Percentiles rank a stretch among this genome's conserved stretches.
These are phyloP conservation scores for Pholiota conissans DNA, from an alignment of 768 basidiomycete genomes.

Conservation along the genomic window DNA sequence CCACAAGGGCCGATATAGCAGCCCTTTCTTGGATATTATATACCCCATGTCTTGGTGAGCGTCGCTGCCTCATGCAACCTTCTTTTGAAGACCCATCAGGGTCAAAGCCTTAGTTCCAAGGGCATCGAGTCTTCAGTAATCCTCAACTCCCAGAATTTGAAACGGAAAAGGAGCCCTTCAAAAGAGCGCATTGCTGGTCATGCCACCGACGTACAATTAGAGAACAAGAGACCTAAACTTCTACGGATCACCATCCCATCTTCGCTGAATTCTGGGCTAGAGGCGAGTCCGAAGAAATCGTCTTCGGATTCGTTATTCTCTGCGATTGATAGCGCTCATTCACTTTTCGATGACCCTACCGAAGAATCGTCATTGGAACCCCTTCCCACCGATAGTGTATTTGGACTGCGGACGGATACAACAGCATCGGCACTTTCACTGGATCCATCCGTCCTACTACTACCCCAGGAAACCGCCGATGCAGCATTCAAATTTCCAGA, in stretches of 20 bases:
- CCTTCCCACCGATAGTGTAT: slow-evolving; percentile 3
- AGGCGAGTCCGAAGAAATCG: not conserved
- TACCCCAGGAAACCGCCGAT: slow-evolving; percentile 54
- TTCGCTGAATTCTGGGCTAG: not conserved
- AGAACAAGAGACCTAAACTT: not conserved
- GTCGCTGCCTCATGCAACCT: not conserved
- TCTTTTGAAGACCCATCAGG: slow-evolving; percentile 1
- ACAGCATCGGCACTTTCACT: slow-evolving; percentile 69
- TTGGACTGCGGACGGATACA: slow-evolving; percentile 41
- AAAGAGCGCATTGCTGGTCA: not conserved
- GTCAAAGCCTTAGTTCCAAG: not conserved
- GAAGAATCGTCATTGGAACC: not conserved
- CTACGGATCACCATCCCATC: not conserved
- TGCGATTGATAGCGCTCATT: slow-evolving; percentile 4
- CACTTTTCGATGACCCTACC: slow-evolving; percentile 16
- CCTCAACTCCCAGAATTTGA: not conserved
- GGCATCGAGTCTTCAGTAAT: not conserved
- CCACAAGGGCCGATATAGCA: not conserved
- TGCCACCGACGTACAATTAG: not conserved
- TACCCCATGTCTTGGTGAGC: slow-evolving; percentile 5
- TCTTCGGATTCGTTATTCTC: slow-evolving; percentile 11
- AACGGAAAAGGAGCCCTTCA: slow-evolving; percentile 15
- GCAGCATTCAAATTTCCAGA: slow-evolving; percentile 17
- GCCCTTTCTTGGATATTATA: slow-evolving; percentile 3
- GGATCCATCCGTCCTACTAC: slow-evolving; percentile 44